Evolutionary conservation across 139 green algal genomes (phyloP).

Genomic region (Chlamydomonas sp.): DNA sequence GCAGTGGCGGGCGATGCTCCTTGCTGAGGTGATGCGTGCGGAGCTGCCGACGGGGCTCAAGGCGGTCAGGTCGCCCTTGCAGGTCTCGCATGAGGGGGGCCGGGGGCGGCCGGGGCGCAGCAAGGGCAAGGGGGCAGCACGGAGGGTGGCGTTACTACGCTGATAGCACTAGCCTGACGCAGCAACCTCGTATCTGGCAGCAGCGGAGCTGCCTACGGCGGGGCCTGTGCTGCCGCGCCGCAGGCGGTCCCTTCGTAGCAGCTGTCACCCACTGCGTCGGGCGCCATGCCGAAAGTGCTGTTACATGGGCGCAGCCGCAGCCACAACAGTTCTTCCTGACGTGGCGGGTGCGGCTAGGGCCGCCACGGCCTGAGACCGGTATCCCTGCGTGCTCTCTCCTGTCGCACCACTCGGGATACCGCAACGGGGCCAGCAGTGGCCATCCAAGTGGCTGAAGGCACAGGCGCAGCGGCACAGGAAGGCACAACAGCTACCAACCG

Average conservation of each 20-base stretch:
- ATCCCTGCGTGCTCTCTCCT: not conserved
- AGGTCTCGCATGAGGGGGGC: slow-evolving; percentile 14
- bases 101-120: no score
- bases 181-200: no score
- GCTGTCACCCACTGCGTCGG: no score
- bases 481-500: no score
- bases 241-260: not conserved
- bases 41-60: slow-evolving; percentile 16
- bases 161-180: not conserved
- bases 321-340: slow-evolving; percentile 15
- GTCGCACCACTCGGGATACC: not conserved
- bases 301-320: not conserved
- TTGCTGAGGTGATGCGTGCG: slow-evolving; percentile 15
- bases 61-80: slow-evolving; percentile 3
- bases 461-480: no score
- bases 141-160: no score
- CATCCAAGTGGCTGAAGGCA: no score
- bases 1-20: not conserved
- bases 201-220: not conserved
- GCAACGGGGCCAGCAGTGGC: no score
- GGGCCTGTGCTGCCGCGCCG: not conserved
- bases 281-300: no score
- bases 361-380: not conserved
- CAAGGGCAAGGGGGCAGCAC: no score
- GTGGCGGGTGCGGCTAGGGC: not conserved